phyloP scores from a whole-genome alignment of 1,284 basidiomycete genomes.

The Apiotrichum brassicae region DNA sequence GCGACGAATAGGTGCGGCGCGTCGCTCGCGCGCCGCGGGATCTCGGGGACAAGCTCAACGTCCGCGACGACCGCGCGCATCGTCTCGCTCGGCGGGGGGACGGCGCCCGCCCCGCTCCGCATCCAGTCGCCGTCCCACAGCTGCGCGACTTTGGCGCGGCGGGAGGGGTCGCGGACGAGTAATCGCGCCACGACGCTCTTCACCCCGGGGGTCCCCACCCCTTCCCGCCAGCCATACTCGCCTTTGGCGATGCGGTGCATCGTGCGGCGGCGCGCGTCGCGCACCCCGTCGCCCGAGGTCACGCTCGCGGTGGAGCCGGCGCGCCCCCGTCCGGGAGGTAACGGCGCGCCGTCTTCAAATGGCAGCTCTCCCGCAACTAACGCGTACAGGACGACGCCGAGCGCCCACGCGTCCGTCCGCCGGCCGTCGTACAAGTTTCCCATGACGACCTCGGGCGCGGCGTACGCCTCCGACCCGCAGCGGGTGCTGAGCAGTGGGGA shows the following conservation, averaged over 20 bases:
- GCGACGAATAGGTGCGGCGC: slow-evolving; percentile 12
- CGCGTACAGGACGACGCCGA: slow-evolving; percentile 75
- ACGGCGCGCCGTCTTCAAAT: slow-evolving; percentile 36
- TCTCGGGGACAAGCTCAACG: not conserved
- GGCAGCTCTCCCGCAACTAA: slow-evolving; percentile 57
- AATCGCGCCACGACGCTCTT: slow-evolving; percentile 56
- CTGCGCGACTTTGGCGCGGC: slow-evolving; percentile 56
- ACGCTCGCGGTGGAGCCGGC: slow-evolving; percentile 14
- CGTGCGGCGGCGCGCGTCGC: slow-evolving; percentile 8
- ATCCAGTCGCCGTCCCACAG: slow-evolving; percentile 68
- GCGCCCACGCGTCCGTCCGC: slow-evolving; percentile 83
- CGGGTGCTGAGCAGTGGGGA: slow-evolving; percentile 71
- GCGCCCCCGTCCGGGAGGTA: slow-evolving; percentile 14
- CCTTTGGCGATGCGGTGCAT: slow-evolving; percentile 71
- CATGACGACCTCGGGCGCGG: slow-evolving; percentile 83
- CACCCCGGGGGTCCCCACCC: slow-evolving; percentile 31
- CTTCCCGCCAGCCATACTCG: slow-evolving; percentile 61
- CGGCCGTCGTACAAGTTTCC: slow-evolving; percentile 72
- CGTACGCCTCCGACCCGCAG: slow-evolving; percentile 86
- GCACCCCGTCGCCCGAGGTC: not conserved
- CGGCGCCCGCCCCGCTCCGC: slow-evolving; percentile 32
- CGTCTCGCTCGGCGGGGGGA: slow-evolving; percentile 10
- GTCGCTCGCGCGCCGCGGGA: slow-evolving; percentile 11
- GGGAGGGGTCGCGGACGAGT: slow-evolving; percentile 62
- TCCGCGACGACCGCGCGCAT: not conserved